Conservation (phyloP, 176 grass and related monocot genomes). For the Musa troglodytarum region DNA sequence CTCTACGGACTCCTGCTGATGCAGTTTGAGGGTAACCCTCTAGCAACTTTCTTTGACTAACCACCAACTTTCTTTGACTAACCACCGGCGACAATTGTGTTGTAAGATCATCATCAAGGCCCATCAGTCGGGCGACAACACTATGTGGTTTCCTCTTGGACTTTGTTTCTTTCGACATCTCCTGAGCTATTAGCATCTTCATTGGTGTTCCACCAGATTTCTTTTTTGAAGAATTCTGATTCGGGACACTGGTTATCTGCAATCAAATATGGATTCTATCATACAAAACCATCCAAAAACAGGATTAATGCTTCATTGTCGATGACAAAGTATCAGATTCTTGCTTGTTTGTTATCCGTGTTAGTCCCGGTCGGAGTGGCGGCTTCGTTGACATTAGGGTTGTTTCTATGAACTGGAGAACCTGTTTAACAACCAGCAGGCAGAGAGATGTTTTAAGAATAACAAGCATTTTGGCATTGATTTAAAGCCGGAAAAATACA, state of each 20-base stretch:
- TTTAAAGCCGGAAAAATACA: not conserved
- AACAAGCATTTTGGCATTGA: not conserved
- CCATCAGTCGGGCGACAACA: constrained; percentile 89
- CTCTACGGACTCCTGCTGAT: constrained; percentile 17
- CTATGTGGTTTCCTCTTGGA: constrained; percentile 52
- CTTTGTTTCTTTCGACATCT: constrained; percentile 48
- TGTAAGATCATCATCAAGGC: constrained; percentile 74
- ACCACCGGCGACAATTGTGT: constrained; percentile 28
- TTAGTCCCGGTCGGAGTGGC: not conserved
- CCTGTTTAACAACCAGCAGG: not conserved
- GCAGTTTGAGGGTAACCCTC: constrained; percentile 25
- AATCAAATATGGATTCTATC: constrained; percentile 9
- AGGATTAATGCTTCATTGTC: not conserved
- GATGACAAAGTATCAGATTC: not conserved
- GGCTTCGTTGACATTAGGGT: not conserved
- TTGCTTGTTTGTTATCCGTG: constrained; percentile 7
- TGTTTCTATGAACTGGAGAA: constrained; percentile 8
- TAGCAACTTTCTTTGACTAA: constrained; percentile 22
- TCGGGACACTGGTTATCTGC: constrained; percentile 15
- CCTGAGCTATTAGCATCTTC: constrained; percentile 54
- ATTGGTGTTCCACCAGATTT: constrained; percentile 44
- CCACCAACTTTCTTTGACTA: constrained; percentile 27
- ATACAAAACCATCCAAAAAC: constrained; percentile 2
- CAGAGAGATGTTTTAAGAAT: not conserved
- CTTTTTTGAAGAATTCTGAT: constrained; percentile 34